phyloP scores from a whole-genome alignment of 192 early-diverging fungal genomes.

The Obelidium mucronatum region DNA sequence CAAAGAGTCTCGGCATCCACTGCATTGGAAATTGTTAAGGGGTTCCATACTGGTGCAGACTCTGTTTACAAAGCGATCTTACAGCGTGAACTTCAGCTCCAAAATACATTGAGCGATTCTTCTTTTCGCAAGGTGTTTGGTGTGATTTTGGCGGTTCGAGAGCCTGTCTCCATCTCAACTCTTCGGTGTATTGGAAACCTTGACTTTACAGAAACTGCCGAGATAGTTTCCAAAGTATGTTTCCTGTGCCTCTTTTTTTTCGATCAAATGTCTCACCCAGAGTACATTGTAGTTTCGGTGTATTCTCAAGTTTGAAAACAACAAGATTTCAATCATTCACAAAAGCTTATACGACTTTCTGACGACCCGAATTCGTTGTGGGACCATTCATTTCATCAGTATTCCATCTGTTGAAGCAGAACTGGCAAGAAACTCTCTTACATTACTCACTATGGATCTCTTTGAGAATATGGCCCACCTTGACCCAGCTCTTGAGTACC shows the following conservation, averaged over 20 bases:
- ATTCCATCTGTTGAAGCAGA: not conserved
- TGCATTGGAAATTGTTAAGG: not conserved
- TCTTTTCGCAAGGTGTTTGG: too few relatives aligned
- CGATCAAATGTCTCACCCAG: too few relatives aligned
- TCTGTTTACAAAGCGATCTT: constrained; percentile 1
- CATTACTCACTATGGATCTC: not conserved
- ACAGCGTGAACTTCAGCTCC: too few relatives aligned
- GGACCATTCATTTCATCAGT: not conserved
- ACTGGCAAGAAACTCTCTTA: not conserved
- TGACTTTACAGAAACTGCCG: too few relatives aligned
- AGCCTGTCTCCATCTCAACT: too few relatives aligned
- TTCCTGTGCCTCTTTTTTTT: too few relatives aligned
- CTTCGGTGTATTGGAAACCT: too few relatives aligned
- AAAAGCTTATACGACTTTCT: constrained; percentile 3
- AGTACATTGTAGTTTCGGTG: too few relatives aligned
- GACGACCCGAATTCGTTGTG: not conserved
- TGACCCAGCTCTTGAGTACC: not conserved
- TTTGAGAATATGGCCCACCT: not conserved
- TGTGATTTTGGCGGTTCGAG: too few relatives aligned
- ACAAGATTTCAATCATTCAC: constrained; percentile 1
- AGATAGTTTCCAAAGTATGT: too few relatives aligned
- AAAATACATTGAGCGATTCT: too few relatives aligned
- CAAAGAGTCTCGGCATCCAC: not conserved
- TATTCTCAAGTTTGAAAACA: too few relatives aligned
- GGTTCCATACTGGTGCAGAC: not conserved